Evolutionary conservation across 1,139 yeast species (phyloP).

Genomic region (Suhomyces bolitotheri): DNA sequence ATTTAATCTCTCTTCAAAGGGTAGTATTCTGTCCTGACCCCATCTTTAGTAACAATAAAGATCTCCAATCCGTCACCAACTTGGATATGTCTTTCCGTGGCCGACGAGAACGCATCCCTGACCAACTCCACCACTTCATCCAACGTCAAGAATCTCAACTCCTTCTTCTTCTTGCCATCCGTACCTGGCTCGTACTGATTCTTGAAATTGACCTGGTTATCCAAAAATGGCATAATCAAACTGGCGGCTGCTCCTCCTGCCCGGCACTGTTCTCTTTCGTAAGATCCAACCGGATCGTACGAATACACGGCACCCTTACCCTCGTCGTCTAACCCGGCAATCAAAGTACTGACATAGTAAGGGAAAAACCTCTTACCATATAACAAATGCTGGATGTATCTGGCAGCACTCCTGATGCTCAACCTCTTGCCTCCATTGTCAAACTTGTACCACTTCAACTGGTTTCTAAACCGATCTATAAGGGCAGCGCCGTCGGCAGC

Average conservation of each 20-base stretch:
- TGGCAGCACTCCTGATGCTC: slow-evolving; percentile 74
- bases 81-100: slow-evolving; percentile 96
- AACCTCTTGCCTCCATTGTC: slow-evolving; percentile 74
- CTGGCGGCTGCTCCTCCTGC: slow-evolving; percentile 98
- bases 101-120: slow-evolving; percentile 91
- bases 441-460: slow-evolving; percentile 92
- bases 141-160: slow-evolving; percentile 61
- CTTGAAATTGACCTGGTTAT: slow-evolving; percentile 93
- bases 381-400: slow-evolving; percentile 85
- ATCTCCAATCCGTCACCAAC: slow-evolving; percentile 97
- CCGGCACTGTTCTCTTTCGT: slow-evolving; percentile 95
- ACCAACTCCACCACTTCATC: slow-evolving; percentile 88
- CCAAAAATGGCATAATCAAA: slow-evolving; percentile 94
- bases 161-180: slow-evolving; percentile 63
- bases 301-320: slow-evolving; percentile 96
- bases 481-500: slow-evolving; percentile 93
- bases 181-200: slow-evolving; percentile 84
- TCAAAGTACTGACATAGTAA: slow-evolving; percentile 89
- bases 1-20: slow-evolving; percentile 84
- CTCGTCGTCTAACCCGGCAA: slow-evolving; percentile 92
- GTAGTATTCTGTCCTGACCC: slow-evolving; percentile 77
- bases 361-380: slow-evolving; percentile 97
- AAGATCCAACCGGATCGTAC: slow-evolving; percentile 96
- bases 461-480: slow-evolving; percentile 71
- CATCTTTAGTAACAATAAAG: slow-evolving; percentile 88